Conservation (phyloP, 129 eudicot genomes). For the Gnaphalium uliginosum region DNA sequence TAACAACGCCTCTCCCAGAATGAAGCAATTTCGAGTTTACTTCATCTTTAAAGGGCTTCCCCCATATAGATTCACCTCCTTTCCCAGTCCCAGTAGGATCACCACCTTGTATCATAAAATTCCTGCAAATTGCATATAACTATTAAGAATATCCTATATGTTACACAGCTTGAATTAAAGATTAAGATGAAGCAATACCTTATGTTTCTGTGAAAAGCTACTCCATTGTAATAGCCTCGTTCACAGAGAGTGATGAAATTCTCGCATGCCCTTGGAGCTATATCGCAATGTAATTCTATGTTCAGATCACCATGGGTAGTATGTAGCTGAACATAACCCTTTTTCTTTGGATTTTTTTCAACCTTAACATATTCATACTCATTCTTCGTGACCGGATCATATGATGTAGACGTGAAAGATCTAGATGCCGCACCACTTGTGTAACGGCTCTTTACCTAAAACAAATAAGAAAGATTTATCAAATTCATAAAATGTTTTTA, state of each 20-base stretch:
- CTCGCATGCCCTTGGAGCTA: conserved; percentile 94
- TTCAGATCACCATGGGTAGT: conserved; percentile 97
- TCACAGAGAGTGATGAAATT: conserved; percentile 94
- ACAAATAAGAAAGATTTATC: not conserved
- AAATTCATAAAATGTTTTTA: not conserved
- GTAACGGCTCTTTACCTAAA: conserved; percentile 85
- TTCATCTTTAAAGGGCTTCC: conserved; percentile 88
- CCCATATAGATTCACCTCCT: conserved; percentile 99
- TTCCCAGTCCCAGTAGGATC: conserved; percentile 97
- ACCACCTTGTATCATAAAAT: conserved; percentile 99
- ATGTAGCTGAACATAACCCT: conserved; percentile 82
- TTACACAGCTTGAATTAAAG: not conserved
- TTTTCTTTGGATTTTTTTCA: conserved; percentile 91
- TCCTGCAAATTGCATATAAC: conserved; percentile 42
- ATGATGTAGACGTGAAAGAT: conserved; percentile 92
- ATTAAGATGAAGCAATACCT: conserved; percentile 40
- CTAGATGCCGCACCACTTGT: conserved; percentile 98
- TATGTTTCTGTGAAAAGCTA: conserved; percentile 87
- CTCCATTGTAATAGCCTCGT: conserved; percentile 89
- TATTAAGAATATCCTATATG: not conserved
- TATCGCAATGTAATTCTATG: conserved; percentile 94
- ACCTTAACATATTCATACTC: conserved; percentile 86
- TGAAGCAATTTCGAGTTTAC: conserved; percentile 90
- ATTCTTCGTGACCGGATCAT: conserved; percentile 82
- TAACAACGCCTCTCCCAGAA: conserved; percentile 95